A percentile compares a stretch with the other conserved stretches of the same genome.
Conservation (phyloP, 2,329 filamentous ascomycete genomes). For the Arthrobotrys entomopaga region DNA sequence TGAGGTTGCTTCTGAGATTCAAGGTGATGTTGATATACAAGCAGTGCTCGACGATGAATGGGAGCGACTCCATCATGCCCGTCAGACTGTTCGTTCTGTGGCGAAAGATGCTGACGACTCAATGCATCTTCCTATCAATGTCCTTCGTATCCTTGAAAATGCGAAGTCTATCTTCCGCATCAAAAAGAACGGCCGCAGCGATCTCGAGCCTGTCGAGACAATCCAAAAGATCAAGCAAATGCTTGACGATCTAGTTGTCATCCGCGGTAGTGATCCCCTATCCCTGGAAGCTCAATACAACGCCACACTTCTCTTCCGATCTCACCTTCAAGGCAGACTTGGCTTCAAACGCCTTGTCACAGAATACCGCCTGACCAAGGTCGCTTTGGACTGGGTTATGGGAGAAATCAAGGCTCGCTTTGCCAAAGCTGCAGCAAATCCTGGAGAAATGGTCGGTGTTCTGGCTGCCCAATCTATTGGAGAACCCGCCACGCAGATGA, state of each 20-base stretch:
- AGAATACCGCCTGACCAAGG: constrained; percentile 83
- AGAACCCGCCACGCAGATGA: constrained; percentile 99
- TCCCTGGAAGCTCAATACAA: constrained; percentile 87
- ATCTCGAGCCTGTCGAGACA: constrained; percentile 87
- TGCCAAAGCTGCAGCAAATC: constrained; percentile 83
- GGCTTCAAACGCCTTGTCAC: constrained; percentile 93
- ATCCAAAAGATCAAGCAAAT: constrained; percentile 80
- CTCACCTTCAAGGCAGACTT: constrained; percentile 84
- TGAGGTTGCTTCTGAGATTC: constrained; percentile 86
- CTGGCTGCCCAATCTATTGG: constrained; percentile 97
- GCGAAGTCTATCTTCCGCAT: constrained; percentile 92
- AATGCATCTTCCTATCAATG: constrained; percentile 92
- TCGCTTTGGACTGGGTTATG: constrained; percentile 90
- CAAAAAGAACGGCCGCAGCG: constrained; percentile 83
- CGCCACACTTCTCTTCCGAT: constrained; percentile 91
- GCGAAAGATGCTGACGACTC: constrained; percentile 70
- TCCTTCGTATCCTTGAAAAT: constrained; percentile 88
- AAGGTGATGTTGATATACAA: constrained; percentile 88
- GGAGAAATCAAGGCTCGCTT: constrained; percentile 92
- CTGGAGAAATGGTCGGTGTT: constrained; percentile 98
- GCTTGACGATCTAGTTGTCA: constrained; percentile 80
- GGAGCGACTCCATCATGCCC: constrained; percentile 79
- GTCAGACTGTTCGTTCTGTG: constrained; percentile 73
- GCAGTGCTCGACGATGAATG: constrained; percentile 87
- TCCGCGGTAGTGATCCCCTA: constrained; percentile 83